These are phyloP conservation scores for Melanogaster broomeanus DNA, from an alignment of 768 basidiomycete species.

Conservation along the genomic window DNA sequence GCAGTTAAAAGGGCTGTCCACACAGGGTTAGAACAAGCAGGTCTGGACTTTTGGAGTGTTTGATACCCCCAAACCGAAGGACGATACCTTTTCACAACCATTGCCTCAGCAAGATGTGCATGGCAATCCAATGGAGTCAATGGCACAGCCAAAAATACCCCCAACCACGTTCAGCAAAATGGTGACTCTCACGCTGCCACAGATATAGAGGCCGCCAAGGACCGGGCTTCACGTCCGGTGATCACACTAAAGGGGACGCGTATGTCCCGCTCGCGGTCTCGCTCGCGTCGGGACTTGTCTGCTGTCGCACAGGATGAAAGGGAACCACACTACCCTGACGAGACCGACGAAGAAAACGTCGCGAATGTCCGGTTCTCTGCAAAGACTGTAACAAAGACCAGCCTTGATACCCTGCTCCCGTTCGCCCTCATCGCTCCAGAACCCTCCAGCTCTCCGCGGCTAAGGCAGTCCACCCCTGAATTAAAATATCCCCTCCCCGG, in stretches of 20 bases:
- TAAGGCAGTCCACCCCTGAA: slow-evolving; percentile 16
- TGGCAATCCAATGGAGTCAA: slow-evolving; percentile 29
- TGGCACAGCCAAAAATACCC: slow-evolving; percentile 29
- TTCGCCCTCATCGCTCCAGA: slow-evolving; percentile 84
- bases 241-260: slow-evolving; percentile 61
- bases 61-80: slow-evolving; percentile 40
- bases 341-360: slow-evolving; percentile 64
- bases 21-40: slow-evolving; percentile 61
- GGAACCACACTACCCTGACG: slow-evolving; percentile 58
- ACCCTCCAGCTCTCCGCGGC: slow-evolving; percentile 41
- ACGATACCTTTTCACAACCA: slow-evolving; percentile 10
- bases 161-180: slow-evolving; percentile 29
- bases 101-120: slow-evolving; percentile 15
- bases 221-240: slow-evolving; percentile 67
- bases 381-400: slow-evolving; percentile 59
- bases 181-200: slow-evolving; percentile 24
- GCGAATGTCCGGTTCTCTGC: slow-evolving; percentile 81
- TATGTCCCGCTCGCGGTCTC: slow-evolving; percentile 64
- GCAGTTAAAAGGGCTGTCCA: slow-evolving; percentile 76
- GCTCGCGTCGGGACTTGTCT: slow-evolving; percentile 70
- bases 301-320: slow-evolving; percentile 57
- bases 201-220: slow-evolving; percentile 49
- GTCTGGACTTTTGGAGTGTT: slow-evolving; percentile 81
- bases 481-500: slow-evolving; percentile 16
- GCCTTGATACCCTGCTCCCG: slow-evolving; percentile 62